Evolutionary conservation across 2,329 filamentous ascomycete genomes (phyloP), one percentile per base, ranked within the genome.

Genomic region (Penicillium sp.): DNA sequence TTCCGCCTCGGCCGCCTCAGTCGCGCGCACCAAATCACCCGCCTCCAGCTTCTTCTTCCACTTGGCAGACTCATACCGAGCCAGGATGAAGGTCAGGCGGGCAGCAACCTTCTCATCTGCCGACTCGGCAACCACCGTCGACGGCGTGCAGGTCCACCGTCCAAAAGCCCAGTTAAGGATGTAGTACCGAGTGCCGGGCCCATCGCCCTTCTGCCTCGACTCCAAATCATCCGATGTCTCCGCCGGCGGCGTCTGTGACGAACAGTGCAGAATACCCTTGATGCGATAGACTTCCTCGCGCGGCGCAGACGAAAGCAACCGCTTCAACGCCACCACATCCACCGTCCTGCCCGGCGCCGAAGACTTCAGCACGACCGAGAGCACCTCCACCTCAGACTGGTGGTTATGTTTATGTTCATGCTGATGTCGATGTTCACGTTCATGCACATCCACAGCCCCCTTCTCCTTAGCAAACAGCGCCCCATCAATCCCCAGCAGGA

Each of bases 91-190:
- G 0, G 72, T 75, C 41, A 75, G 52, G 25, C 67, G 53, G 15
- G 69, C 60, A 15, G 69, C 50, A 17, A 62, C 58, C 25, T 52
- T 38, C 4, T 58, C 48, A 17, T 63, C 61, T 3, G 60, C 56
- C 2, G 52, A 54, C 36, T 63, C 54, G 1, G 58, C 55, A 17
- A 62, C 57, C 13, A 82, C 69, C 2, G 55, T 49, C 2, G 61
- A 64, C 4, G 79, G 74, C 2, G 89, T 94, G 59, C 91, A 95
- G 0, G 82, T 94, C 91, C 93, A 98, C 19, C 93, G 78, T 1
- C 89, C 89, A 68, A 98, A 98, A 0, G 93, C 93, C 93, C 93
- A 98, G 64, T 98, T 98, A 44, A 98, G 77, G 30, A 98, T 95
- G 61, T 93, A 96, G 39, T 86, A 75, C 11, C 67, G 64, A 14